Conservation (phyloP, 306 rosid species). For the Canavalia ensiformis region DNA sequence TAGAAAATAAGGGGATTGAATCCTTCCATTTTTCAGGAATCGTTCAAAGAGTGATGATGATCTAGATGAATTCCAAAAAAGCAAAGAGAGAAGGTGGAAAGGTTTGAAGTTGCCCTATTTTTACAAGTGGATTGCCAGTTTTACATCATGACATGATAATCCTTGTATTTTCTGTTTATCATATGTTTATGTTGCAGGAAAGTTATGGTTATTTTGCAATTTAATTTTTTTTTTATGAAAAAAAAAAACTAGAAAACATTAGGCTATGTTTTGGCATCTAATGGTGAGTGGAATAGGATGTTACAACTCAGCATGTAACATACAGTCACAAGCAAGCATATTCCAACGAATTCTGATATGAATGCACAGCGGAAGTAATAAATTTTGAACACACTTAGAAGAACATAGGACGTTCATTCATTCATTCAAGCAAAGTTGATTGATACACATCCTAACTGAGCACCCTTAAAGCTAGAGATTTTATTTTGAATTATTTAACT, state of each 20-base stretch:
- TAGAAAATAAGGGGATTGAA: slow-evolving; percentile 41
- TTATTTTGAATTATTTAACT: too few relatives aligned
- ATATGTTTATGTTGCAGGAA: slow-evolving; percentile 36
- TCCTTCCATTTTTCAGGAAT: slow-evolving; percentile 57
- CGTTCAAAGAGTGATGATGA: slow-evolving; percentile 75
- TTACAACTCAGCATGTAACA: background rate
- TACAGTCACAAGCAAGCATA: background rate
- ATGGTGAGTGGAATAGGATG: background rate
- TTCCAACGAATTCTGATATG: too few relatives aligned
- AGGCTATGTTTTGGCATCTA: background rate
- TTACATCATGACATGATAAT: slow-evolving; percentile 11
- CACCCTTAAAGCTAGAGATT: too few relatives aligned
- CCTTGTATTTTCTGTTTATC: background rate
- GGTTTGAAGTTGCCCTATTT: slow-evolving; percentile 54
- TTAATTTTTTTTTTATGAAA: background rate
- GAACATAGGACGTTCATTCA: too few relatives aligned
- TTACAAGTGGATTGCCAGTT: slow-evolving; percentile 10
- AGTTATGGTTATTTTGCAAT: slow-evolving; percentile 17
- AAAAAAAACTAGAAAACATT: background rate
- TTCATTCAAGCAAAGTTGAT: too few relatives aligned
- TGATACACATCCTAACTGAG: too few relatives aligned
- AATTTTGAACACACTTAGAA: too few relatives aligned
- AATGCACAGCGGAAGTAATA: too few relatives aligned
- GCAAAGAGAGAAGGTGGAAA: slow-evolving; percentile 66
- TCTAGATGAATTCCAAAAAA: slow-evolving; percentile 60